Evolutionary conservation across 805 yeast genomes (phyloP).

Genomic region (Isabelozyma heimii): DNA sequence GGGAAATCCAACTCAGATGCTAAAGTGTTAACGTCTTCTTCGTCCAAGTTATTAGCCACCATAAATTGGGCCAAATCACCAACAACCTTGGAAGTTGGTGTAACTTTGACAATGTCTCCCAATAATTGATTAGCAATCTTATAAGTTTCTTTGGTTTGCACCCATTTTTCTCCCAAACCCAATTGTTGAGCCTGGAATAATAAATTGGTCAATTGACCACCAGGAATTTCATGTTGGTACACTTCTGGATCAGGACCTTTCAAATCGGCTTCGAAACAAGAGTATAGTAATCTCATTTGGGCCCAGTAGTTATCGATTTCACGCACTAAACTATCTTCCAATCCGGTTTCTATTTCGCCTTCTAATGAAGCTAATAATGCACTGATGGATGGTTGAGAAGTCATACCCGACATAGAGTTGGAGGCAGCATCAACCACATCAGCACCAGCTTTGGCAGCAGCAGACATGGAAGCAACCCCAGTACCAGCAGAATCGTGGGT

Average conservation of each 20-base stretch:
- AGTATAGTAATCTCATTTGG: constrained; percentile 93
- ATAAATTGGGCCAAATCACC: constrained; percentile 99
- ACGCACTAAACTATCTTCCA: constrained; percentile 65
- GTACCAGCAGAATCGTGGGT: constrained; percentile 99
- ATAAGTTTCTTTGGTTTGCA: constrained; percentile 91
- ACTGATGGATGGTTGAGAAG: constrained; percentile 95
- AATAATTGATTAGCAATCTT: constrained; percentile 84
- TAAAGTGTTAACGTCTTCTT: constrained; percentile 81
- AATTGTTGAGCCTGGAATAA: constrained; percentile 99
- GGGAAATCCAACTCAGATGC: constrained; percentile 97
- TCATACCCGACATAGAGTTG: constrained; percentile 97
- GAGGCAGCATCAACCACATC: constrained; percentile 97
- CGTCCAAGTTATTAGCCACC: constrained; percentile 89
- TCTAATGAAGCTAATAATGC: constrained; percentile 91
- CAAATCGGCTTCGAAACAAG: constrained; percentile 96
- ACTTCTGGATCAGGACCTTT: constrained; percentile 99
- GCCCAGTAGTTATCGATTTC: constrained; percentile 97
- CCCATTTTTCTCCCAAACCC: constrained; percentile 96
- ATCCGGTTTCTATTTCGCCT: constrained; percentile 76
- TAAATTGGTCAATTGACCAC: constrained; percentile 98
- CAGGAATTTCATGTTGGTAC: constrained; percentile 97
- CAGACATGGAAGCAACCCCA: constrained; percentile 95
- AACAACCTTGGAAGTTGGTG: constrained; percentile 99
- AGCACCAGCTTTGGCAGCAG: constrained; percentile 93
- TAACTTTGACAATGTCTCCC: constrained; percentile 97